Percentiles rank a stretch among this genome's conserved stretches.
phyloP scores from a whole-genome alignment of 305 asterid species.

The Caryopteris hybrid region DNA sequence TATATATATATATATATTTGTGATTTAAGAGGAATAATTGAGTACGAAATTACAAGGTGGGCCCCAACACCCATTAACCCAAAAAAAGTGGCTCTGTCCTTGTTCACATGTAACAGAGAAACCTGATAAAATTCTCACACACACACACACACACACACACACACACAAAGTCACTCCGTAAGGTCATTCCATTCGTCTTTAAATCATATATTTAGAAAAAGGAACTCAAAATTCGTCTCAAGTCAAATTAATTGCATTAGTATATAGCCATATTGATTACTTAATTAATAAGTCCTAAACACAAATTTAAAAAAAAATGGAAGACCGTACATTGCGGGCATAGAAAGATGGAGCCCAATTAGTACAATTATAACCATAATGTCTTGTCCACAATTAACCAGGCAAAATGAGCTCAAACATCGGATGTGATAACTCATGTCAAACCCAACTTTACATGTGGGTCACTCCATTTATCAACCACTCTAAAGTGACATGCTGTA shows the following conservation, averaged over 20 bases:
- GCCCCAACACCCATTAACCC: no score
- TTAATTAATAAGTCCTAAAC: not conserved
- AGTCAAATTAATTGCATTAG: conserved; percentile 21
- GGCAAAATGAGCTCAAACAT: conserved; percentile 22
- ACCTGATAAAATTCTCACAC: no score
- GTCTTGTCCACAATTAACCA: conserved; percentile 12
- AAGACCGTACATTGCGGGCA: conserved; percentile 26
- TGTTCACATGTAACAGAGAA: not conserved
- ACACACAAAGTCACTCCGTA: no score
- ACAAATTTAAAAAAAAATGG: conserved; percentile 4
- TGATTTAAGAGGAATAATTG: no score
- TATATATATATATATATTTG: no score
- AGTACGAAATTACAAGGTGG: no score
- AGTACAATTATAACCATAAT: conserved; percentile 8
- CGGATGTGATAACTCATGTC: not conserved
- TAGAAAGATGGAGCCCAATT: conserved; percentile 9
- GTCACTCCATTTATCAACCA: conserved; percentile 10
- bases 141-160: no score
- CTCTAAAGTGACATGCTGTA: not conserved
- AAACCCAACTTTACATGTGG: conserved; percentile 13
- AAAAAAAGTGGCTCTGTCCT: no score
- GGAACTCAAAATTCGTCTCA: not conserved
- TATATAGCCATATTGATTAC: conserved; percentile 1
- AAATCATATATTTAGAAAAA: conserved; percentile 22
- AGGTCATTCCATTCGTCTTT: not conserved